Conservation (phyloP, 331 rosid genomes). For the Pyracantha coccinea region DNA sequence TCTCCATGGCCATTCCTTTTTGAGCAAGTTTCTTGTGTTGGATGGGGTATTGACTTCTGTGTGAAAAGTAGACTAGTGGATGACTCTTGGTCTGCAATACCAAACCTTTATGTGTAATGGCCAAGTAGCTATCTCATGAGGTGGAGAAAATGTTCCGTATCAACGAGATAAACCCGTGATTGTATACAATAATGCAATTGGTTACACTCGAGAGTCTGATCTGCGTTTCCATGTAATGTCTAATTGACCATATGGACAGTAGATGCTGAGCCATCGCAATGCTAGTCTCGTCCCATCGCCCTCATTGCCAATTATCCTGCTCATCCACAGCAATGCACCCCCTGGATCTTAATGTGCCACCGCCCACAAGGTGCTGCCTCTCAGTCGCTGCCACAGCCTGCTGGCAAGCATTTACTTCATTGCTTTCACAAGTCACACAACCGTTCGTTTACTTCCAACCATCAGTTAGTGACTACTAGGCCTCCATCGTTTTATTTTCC, state of each 20-base stretch:
- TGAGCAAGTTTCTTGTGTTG: not conserved
- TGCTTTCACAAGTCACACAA: not conserved
- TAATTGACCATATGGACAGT: not conserved
- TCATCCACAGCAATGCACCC: not conserved
- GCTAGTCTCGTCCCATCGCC: not conserved
- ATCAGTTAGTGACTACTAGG: not conserved
- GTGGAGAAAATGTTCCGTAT: not conserved
- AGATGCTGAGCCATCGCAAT: not conserved
- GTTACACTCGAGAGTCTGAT: not conserved
- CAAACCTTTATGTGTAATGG: not conserved
- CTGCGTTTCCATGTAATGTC: not conserved
- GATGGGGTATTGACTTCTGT: no score
- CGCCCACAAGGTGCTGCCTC: not conserved
- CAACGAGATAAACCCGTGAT: not conserved
- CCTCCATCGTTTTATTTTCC: no score
- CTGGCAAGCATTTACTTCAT: not conserved
- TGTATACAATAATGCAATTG: not conserved
- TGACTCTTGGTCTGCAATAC: not conserved
- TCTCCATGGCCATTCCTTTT: not conserved
- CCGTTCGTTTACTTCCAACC: not conserved
- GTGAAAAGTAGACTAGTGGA: no score
- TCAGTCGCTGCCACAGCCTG: not conserved
- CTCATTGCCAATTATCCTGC: not conserved
- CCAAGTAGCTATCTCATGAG: not conserved
- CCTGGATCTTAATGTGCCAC: not conserved